Evolutionary conservation across 805 yeast genomes (phyloP), one percentile per base, ranked within the genome.

Genomic region (Zygosaccharomyces pseudorouxii): DNA sequence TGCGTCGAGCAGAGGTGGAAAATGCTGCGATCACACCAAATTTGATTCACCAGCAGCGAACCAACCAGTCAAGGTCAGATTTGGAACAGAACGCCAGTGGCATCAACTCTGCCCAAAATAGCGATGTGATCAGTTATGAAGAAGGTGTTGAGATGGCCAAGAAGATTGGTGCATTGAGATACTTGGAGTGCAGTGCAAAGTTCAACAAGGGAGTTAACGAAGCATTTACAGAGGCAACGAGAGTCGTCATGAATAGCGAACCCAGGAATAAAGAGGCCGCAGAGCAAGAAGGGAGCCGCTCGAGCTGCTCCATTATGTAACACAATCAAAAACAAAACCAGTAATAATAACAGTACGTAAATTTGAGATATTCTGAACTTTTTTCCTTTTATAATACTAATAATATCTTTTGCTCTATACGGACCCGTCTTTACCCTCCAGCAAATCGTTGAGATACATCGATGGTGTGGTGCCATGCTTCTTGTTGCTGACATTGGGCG

Each of bases 121-220:
- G 51, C 31, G 71, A 79, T 48, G 72, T 88, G 54, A 89, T 93
- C 50, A 73, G 87, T 22, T 93, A 92, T 65, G 96, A 93, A 52
- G 97, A 93, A 68, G 99, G 99, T 27, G 76, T 93, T 50, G 82
- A 83, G 0, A 89, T 92, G 60, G 99, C 99, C 33, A 89, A 89
- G 63, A 80, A 80, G 64, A 86, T 93, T 38, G 97, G 97, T 20
- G 98, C 99, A 0, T 74, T 90, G 59, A 80, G 98, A 62, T 93
- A 93, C 67, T 76, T 93, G 63, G 99, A 93, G 69, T 93, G 99
- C 71, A 87, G 96, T 23, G 98, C 99, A 5, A 93, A 90, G 74
- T 83, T 85, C 67, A 92, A 90, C 69, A 80, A 95, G 63, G 99
- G 99, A 56, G 99, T 93, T n/a, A 93, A 95, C 63, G 99, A 93